Conservation (phyloP, 177 flowering plant genomes). For the Vitis hybrid region DNA sequence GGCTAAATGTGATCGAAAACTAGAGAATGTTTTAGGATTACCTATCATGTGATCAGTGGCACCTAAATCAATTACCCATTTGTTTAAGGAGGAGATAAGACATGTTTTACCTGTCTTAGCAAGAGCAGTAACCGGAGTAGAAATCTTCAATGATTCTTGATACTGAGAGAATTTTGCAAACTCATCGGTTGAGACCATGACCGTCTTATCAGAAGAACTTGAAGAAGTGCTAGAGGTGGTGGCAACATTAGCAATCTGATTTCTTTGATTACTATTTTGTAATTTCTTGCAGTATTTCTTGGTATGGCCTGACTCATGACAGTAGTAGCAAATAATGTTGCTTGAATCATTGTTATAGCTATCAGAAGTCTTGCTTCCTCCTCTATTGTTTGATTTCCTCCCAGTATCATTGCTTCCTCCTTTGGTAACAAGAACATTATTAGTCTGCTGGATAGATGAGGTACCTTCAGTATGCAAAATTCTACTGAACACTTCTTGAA, state of each 20-base stretch:
- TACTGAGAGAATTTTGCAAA: neutral
- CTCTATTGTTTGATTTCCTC: too few species aligned
- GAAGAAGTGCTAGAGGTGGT: too few species aligned
- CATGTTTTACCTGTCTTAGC: neutral
- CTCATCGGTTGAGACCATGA: neutral
- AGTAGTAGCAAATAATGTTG: too few species aligned
- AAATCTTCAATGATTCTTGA: neutral
- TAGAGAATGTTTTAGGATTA: neutral
- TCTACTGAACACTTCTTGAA: too few species aligned
- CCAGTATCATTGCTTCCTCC: too few species aligned
- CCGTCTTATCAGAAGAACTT: neutral
- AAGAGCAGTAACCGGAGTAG: neutral
- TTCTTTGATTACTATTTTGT: too few species aligned
- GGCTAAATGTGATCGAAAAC: neutral
- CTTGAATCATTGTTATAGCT: neutral
- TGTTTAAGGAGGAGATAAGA: too few species aligned
- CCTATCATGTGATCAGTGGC: conserved; percentile 1
- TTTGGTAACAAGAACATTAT: too few species aligned
- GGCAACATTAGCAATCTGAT: too few species aligned
- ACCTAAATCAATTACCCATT: neutral
- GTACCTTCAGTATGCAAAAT: too few species aligned
- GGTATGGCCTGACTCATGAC: neutral
- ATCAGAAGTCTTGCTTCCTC: neutral
- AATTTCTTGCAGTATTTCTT: neutral
- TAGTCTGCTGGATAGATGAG: too few species aligned